phyloP scores from a whole-genome alignment of 148 eudicot species.

The Chenopodium album region DNA sequence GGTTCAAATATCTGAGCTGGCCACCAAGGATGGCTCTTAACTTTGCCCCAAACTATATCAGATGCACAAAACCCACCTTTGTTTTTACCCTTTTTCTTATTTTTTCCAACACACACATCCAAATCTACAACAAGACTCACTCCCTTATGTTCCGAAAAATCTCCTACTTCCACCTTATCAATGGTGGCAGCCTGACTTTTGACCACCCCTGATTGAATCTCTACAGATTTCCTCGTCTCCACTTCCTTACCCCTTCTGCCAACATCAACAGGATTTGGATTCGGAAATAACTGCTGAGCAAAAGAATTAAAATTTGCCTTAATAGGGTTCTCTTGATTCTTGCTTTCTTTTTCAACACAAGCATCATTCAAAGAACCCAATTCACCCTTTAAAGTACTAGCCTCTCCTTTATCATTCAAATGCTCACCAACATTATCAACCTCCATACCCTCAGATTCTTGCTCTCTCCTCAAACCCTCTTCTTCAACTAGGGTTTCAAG shows the following conservation, averaged over 20 bases:
- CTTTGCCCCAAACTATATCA: constrained; percentile 90
- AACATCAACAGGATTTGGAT: constrained; percentile 3
- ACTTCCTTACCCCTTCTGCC: not conserved
- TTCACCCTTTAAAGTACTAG: constrained; percentile 1
- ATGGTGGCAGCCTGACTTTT: constrained; percentile 1
- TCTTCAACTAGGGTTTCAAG: constrained; percentile 12
- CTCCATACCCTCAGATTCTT: constrained; percentile 4
- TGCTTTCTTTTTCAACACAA: not conserved
- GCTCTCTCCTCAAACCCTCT: not conserved
- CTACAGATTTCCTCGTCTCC: not conserved
- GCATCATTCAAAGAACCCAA: not conserved
- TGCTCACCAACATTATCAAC: not conserved
- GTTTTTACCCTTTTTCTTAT: constrained; percentile 21
- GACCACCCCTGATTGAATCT: not conserved
- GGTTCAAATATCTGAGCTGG: constrained; percentile 80
- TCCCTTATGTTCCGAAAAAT: not conserved
- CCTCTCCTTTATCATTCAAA: not conserved
- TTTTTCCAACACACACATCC: not conserved
- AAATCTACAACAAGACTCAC: constrained; percentile 10
- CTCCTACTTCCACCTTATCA: not conserved
- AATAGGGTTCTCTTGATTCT: not conserved
- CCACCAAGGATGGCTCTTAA: constrained; percentile 94
- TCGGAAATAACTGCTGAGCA: constrained; percentile 2
- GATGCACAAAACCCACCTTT: constrained; percentile 39
- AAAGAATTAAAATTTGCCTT: constrained; percentile 11